Percentiles rank a stretch among this genome's conserved stretches.
Evolutionary conservation across 1,139 yeast genomes (phyloP).

Genomic region (Yamadazyma diospyri): DNA sequence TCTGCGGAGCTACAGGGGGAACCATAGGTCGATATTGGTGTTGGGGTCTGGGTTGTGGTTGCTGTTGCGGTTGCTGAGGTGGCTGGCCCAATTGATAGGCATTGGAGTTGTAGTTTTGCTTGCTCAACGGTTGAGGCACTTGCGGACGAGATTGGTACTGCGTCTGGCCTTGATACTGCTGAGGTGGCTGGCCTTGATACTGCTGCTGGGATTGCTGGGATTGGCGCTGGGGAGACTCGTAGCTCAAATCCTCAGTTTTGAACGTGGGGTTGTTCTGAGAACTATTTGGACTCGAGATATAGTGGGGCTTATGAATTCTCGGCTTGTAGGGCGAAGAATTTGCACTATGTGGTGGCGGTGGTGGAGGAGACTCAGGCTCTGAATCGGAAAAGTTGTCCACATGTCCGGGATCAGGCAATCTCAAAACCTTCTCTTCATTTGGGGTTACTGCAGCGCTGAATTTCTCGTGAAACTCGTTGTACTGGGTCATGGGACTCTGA

Average conservation of each 20-base stretch:
- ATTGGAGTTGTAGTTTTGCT: conserved; percentile 10
- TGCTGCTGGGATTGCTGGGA: conserved; percentile 9
- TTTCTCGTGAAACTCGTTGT: conserved; percentile 49
- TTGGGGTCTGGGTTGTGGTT: conserved; percentile 4
- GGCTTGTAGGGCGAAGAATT: conserved; percentile 11
- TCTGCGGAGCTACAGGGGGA: background rate
- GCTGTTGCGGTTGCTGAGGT: conserved; percentile 4
- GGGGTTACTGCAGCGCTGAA: conserved; percentile 24
- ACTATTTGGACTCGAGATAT: conserved; percentile 34
- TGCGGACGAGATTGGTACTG: conserved; percentile 10
- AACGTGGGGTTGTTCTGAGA: conserved; percentile 29
- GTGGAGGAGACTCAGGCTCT: conserved; percentile 8
- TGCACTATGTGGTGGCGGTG: conserved; percentile 5
- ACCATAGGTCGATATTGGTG: conserved; percentile 6
- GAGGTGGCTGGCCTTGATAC: conserved; percentile 2
- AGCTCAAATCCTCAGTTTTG: conserved; percentile 13
- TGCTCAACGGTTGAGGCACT: conserved; percentile 12
- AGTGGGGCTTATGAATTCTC: conserved; percentile 25
- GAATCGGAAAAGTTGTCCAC: conserved; percentile 6
- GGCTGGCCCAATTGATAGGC: conserved; percentile 7
- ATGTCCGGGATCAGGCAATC: conserved; percentile 18
- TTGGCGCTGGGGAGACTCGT: conserved; percentile 10
- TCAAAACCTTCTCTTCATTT: conserved; percentile 12
- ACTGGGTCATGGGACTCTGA: conserved; percentile 51
- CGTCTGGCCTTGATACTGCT: conserved; percentile 5